These are phyloP conservation scores for Escovopsis sp. DNA, from an alignment of 2,329 filamentous ascomycete species.

Conservation along the genomic window DNA sequence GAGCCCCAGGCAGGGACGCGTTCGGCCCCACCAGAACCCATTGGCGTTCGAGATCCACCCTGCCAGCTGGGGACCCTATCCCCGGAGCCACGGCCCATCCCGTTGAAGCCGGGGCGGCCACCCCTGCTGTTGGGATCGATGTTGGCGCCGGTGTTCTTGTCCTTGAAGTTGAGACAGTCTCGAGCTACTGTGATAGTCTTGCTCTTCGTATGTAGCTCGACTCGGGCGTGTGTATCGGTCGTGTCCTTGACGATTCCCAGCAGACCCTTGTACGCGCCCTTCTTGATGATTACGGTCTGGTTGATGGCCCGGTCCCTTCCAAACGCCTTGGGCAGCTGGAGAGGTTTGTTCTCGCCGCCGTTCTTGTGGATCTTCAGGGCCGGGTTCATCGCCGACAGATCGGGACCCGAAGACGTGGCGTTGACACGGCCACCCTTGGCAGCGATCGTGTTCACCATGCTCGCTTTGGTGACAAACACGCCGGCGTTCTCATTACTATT, in stretches of 20 bases:
- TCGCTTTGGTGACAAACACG: slow-evolving; percentile 75
- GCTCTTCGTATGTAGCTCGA: slow-evolving; percentile 88
- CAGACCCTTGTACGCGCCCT: slow-evolving; percentile 81
- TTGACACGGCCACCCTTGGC: slow-evolving; percentile 78
- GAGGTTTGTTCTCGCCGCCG: slow-evolving; percentile 31
- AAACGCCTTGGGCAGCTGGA: slow-evolving; percentile 59
- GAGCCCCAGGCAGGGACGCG: slow-evolving; percentile 66
- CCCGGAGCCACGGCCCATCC: slow-evolving; percentile 30
- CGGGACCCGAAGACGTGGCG: slow-evolving; percentile 46
- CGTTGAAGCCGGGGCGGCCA: slow-evolving; percentile 25
- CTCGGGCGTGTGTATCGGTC: slow-evolving; percentile 69
- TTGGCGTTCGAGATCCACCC: slow-evolving; percentile 53
- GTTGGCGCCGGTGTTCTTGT: slow-evolving; percentile 64
- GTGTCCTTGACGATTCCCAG: slow-evolving; percentile 93
- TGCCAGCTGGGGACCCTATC: slow-evolving; percentile 42
- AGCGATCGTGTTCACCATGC: slow-evolving; percentile 79
- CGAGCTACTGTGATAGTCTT: slow-evolving; percentile 81
- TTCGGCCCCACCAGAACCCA: slow-evolving; percentile 43
- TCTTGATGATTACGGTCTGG: slow-evolving; percentile 79
- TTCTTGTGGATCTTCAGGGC: slow-evolving; percentile 59
- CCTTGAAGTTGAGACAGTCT: slow-evolving; percentile 69
- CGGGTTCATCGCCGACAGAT: slow-evolving; percentile 85
- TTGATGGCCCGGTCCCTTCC: slow-evolving; percentile 74
- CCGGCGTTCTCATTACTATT: slow-evolving; percentile 74
- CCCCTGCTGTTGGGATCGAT: slow-evolving; percentile 52